These are phyloP conservation scores for Globisporangium cystogenes DNA, from an alignment of 352 stramenopile genomes.

Conservation along the genomic window DNA sequence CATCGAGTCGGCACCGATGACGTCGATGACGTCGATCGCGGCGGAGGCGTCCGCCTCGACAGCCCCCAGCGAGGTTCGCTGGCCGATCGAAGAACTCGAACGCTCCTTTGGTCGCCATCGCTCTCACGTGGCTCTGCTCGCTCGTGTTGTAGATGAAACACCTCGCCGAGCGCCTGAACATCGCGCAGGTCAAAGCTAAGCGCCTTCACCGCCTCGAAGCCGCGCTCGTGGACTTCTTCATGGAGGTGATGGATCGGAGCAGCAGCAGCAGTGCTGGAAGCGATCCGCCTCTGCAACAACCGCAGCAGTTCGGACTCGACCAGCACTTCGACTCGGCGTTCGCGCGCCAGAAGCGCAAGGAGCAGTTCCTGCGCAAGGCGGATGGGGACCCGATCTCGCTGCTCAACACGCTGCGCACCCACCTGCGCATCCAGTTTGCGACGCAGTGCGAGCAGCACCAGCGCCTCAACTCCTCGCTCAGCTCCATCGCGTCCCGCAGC, in stretches of 20 bases:
- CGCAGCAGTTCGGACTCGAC: constrained; percentile 6
- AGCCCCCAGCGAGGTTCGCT: not conserved
- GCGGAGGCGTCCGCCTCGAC: not conserved
- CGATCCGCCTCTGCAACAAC: not conserved
- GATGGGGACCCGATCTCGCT: constrained; percentile 63
- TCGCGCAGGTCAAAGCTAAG: constrained; percentile 62
- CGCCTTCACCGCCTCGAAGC: constrained; percentile 53
- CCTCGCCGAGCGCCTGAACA: constrained; percentile 53
- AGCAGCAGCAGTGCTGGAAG: not conserved
- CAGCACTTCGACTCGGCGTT: constrained; percentile 27
- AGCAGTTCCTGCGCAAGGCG: constrained; percentile 47
- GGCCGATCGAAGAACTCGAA: too few species aligned
- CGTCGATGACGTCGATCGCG: not conserved
- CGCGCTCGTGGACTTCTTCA: constrained; percentile 65
- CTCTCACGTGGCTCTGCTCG: not conserved
- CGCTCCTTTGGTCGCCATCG: not conserved
- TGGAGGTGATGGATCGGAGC: constrained; percentile 55
- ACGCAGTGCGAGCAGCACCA: constrained; percentile 31
- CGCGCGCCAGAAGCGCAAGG: constrained; percentile 39
- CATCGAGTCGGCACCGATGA: too few species aligned
- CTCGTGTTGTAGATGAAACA: constrained; percentile 38
- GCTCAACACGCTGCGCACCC: constrained; percentile 59
- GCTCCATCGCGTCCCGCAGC: constrained; percentile 16
- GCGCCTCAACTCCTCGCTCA: constrained; percentile 18
- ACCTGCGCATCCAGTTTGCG: constrained; percentile 61